Conservation (phyloP, 108 stramenopile species). For the Discostella pseudostelligera region DNA sequence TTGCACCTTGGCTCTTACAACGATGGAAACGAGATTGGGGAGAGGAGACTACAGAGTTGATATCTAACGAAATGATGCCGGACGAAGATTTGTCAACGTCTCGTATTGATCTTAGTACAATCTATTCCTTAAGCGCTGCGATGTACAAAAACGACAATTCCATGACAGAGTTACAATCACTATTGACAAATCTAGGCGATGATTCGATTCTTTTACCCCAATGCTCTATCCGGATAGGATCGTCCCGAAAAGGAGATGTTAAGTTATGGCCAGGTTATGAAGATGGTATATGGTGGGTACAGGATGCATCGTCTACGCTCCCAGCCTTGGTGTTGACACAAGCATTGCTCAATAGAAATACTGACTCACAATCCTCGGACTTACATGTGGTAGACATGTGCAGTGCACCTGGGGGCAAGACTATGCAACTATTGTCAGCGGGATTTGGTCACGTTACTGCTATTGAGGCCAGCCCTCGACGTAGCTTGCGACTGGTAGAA, state of each 20-base stretch:
- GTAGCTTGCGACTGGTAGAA: slow-evolving; percentile 51
- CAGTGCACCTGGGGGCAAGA: slow-evolving; percentile 96
- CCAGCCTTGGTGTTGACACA: slow-evolving; percentile 65
- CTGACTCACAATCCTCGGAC: slow-evolving; percentile 23
- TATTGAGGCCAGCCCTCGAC: slow-evolving; percentile 54
- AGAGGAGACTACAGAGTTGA: slow-evolving; percentile 45
- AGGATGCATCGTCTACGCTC: slow-evolving; percentile 75
- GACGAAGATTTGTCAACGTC: slow-evolving; percentile 33
- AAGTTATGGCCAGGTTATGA: slow-evolving; percentile 66
- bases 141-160: slow-evolving; percentile 3
- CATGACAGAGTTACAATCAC: slow-evolving; percentile 28
- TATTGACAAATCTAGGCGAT: slow-evolving; percentile 26
- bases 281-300: slow-evolving; percentile 84
- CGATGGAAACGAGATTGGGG: slow-evolving; percentile 64
- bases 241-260: slow-evolving; percentile 43
- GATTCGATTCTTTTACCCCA: slow-evolving; percentile 58
- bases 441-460: slow-evolving; percentile 76
- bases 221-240: slow-evolving; percentile 59
- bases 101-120: slow-evolving; percentile 62
- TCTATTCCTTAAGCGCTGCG: slow-evolving; percentile 24
- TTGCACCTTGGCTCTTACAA: slow-evolving; percentile 60
- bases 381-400: slow-evolving; percentile 93
- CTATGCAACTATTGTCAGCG: slow-evolving; percentile 87
- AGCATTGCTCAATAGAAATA: slow-evolving; percentile 34
- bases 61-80: slow-evolving; percentile 60